A percentile compares a stretch with the other conserved stretches of the same genome.
Conservation (phyloP, 805 yeast genomes). For the Danielia oregonensis region DNA sequence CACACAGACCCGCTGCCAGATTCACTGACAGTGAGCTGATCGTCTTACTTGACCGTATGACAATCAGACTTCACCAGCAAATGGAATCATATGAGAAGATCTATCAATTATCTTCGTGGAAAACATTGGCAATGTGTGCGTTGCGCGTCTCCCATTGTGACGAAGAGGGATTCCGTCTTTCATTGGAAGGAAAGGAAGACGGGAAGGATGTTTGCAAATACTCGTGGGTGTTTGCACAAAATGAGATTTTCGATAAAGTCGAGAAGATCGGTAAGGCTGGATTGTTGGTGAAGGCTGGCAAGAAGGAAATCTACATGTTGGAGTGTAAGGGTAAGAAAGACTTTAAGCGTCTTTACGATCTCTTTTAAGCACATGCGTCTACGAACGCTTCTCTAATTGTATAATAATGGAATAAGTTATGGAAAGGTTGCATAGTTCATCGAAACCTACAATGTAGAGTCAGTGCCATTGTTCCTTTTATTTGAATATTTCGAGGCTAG, state of each 20-base stretch:
- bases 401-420: background rate
- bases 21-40: constrained; percentile 3
- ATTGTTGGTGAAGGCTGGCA: constrained; percentile 30
- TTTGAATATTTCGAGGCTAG: too few relatives aligned
- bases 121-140: constrained; percentile 37
- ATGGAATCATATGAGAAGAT: constrained; percentile 25
- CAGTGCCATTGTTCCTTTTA: too few relatives aligned
- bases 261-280: constrained; percentile 44
- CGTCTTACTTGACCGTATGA: constrained; percentile 27
- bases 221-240: constrained; percentile 32
- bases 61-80: constrained; percentile 36
- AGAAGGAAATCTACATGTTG: constrained; percentile 34
- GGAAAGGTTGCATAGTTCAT: background rate
- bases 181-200: constrained; percentile 17
- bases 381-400: too few relatives aligned
- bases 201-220: constrained; percentile 3
- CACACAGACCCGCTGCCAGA: background rate
- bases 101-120: constrained; percentile 40
- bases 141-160: constrained; percentile 25
- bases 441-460: too few relatives aligned
- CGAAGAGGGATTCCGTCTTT: constrained; percentile 26
- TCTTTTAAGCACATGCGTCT: too few relatives aligned
- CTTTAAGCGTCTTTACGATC: constrained; percentile 25
- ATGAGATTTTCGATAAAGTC: constrained; percentile 24
- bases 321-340: constrained; percentile 44